phyloP scores from a whole-genome alignment of 2,329 filamentous ascomycete genomes.

The Falciphora oryzae region DNA sequence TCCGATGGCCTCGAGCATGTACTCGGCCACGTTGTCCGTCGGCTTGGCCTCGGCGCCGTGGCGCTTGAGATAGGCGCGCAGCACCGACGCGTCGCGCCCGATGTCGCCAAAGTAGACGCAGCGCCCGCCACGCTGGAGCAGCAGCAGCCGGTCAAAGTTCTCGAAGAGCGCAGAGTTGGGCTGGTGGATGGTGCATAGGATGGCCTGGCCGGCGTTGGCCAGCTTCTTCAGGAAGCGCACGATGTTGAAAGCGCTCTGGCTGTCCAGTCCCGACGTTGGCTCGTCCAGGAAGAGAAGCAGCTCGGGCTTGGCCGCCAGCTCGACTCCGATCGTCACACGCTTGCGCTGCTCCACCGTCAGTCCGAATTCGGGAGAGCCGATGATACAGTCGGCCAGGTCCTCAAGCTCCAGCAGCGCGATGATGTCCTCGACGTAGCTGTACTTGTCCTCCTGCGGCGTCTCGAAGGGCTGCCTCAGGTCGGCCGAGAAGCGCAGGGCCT shows the following conservation, averaged over 20 bases:
- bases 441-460: conserved; percentile 48
- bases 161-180: conserved; percentile 82
- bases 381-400: conserved; percentile 51
- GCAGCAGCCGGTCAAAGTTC: conserved; percentile 76
- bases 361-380: conserved; percentile 60
- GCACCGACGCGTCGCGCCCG: conserved; percentile 63
- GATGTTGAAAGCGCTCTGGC: conserved; percentile 69
- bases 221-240: conserved; percentile 73
- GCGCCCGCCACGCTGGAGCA: conserved; percentile 71
- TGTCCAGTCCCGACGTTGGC: conserved; percentile 69
- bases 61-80: conserved; percentile 58
- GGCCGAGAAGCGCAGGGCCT: conserved; percentile 58
- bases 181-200: conserved; percentile 88
- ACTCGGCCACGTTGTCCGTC: conserved; percentile 61
- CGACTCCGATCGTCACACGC: conserved; percentile 87
- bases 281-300: conserved; percentile 74
- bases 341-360: conserved; percentile 61
- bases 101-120: conserved; percentile 86
- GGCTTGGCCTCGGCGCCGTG: conserved; percentile 54
- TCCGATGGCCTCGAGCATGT: conserved; percentile 81
- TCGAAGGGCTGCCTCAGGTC: conserved; percentile 52
- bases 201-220: conserved; percentile 74
- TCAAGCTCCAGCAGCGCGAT: conserved; percentile 55
- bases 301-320: conserved; percentile 77
- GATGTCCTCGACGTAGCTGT: conserved; percentile 53